Evolutionary conservation across 2,329 filamentous ascomycete genomes (phyloP).

Genomic region (Lecanicillium sp.): DNA sequence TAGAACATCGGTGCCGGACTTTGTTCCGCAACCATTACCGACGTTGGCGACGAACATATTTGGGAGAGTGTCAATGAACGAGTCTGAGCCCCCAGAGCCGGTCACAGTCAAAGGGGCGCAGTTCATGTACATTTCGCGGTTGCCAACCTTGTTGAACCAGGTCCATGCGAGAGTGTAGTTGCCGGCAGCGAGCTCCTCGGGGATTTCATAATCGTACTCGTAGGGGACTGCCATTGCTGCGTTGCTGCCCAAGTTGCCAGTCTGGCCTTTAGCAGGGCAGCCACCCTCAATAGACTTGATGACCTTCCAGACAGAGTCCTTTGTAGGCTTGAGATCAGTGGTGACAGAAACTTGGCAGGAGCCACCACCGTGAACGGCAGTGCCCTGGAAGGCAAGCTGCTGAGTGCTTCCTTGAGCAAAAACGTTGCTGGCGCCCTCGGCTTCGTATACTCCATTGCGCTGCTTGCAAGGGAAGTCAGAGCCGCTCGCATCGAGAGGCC

Average conservation of each 20-base stretch:
- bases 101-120: slow-evolving; percentile 69
- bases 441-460: slow-evolving; percentile 34
- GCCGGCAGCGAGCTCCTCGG: slow-evolving; percentile 61
- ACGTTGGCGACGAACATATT: slow-evolving; percentile 65
- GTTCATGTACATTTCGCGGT: slow-evolving; percentile 98
- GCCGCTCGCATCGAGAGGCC: slow-evolving; percentile 53
- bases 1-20: slow-evolving; percentile 46
- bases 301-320: slow-evolving; percentile 70
- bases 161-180: slow-evolving; percentile 83
- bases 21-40: slow-evolving; percentile 47
- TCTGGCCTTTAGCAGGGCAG: slow-evolving; percentile 56
- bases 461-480: slow-evolving; percentile 79
- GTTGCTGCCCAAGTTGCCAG: slow-evolving; percentile 49
- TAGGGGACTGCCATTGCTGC: slow-evolving; percentile 37
- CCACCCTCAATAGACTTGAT: slow-evolving; percentile 83
- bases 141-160: slow-evolving; percentile 89
- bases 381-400: slow-evolving; percentile 57
- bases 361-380: slow-evolving; percentile 79
- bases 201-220: slow-evolving; percentile 63
- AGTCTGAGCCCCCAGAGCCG: slow-evolving; percentile 37
- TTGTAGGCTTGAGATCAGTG: slow-evolving; percentile 61
- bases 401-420: slow-evolving; percentile 39
- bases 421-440: slow-evolving; percentile 41
- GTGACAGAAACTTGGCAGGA: slow-evolving; percentile 87
- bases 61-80: slow-evolving; percentile 56